A percentile compares a stretch with the other conserved stretches of the same genome.
Conservation (phyloP, 192 early-diverging fungal species). For the Coemansia nantahalensis region DNA sequence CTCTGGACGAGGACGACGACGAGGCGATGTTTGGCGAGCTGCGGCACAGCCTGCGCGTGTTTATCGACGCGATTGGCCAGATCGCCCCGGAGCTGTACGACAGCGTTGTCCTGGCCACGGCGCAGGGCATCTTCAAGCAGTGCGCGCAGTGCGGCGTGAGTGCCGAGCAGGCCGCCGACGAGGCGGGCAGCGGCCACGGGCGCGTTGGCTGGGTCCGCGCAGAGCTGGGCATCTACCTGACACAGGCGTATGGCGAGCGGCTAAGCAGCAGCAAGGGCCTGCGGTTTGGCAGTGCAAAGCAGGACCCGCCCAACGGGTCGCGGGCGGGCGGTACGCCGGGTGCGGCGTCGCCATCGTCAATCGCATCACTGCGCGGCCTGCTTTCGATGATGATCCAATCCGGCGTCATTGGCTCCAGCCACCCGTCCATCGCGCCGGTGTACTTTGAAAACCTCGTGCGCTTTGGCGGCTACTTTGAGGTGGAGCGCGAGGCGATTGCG, state of each 20-base stretch:
- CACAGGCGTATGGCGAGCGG: constrained; percentile 49
- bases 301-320: constrained; percentile 22
- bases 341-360: constrained; percentile 3
- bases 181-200: constrained; percentile 22
- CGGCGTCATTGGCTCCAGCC: constrained; percentile 23
- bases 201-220: constrained; percentile 53
- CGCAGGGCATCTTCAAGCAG: constrained; percentile 43
- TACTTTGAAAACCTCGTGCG: constrained; percentile 50
- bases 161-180: constrained; percentile 34
- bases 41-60: constrained; percentile 62
- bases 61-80: constrained; percentile 71
- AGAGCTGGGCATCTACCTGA: constrained; percentile 47
- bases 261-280: constrained; percentile 46
- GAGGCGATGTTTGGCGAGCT: constrained; percentile 46
- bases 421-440: constrained; percentile 36
- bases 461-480: constrained; percentile 50
- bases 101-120: constrained; percentile 35
- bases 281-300: constrained; percentile 34
- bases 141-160: constrained; percentile 50
- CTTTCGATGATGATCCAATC: constrained; percentile 53
- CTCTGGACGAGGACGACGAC: constrained; percentile 73
- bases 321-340: not conserved
- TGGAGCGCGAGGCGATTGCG: constrained; percentile 28
- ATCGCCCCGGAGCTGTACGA: constrained; percentile 56
- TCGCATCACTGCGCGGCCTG: constrained; percentile 34